phyloP scores from a whole-genome alignment of 1,284 basidiomycete genomes.

The Tilletia setariae region DNA sequence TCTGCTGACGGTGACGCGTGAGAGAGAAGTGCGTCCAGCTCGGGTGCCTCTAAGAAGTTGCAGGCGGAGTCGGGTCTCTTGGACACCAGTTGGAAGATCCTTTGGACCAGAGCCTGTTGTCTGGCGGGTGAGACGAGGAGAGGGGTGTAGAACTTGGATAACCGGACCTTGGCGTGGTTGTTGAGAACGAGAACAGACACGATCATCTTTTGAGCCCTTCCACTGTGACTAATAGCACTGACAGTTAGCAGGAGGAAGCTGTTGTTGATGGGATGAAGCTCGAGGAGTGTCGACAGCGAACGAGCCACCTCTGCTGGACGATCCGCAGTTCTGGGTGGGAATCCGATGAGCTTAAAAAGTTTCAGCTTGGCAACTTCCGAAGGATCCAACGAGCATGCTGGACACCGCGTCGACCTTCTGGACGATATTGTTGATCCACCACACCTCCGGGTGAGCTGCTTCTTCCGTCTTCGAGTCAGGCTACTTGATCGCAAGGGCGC shows the following conservation, averaged over 20 bases:
- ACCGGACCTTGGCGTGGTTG: slow-evolving; percentile 82
- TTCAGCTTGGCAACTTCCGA: too few species aligned
- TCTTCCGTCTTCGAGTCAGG: too few species aligned
- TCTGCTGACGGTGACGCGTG: slow-evolving; percentile 1
- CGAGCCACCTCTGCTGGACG: too few species aligned
- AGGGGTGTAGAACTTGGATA: slow-evolving; percentile 84
- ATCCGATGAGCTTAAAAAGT: too few species aligned
- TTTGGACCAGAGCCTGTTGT: slow-evolving; percentile 47
- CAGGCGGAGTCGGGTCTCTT: slow-evolving; percentile 44
- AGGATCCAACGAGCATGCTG: too few species aligned
- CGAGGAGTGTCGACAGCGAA: too few species aligned
- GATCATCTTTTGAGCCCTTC: slow-evolving; percentile 64
- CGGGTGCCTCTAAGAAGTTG: slow-evolving; percentile 52
- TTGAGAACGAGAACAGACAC: slow-evolving; percentile 79
- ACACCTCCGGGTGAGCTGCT: too few species aligned
- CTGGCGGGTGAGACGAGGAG: slow-evolving; percentile 35
- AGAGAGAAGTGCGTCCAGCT: slow-evolving; percentile 45
- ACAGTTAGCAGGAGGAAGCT: too few species aligned
- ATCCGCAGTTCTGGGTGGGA: too few species aligned
- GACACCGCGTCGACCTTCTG: too few species aligned
- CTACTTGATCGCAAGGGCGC: too few species aligned
- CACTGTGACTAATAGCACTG: not conserved
- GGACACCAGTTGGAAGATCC: slow-evolving; percentile 49
- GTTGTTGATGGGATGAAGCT: not conserved
- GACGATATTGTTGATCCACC: too few species aligned